Conservation (phyloP, 1,284 basidiomycete species). For the Leccinum fallax region DNA sequence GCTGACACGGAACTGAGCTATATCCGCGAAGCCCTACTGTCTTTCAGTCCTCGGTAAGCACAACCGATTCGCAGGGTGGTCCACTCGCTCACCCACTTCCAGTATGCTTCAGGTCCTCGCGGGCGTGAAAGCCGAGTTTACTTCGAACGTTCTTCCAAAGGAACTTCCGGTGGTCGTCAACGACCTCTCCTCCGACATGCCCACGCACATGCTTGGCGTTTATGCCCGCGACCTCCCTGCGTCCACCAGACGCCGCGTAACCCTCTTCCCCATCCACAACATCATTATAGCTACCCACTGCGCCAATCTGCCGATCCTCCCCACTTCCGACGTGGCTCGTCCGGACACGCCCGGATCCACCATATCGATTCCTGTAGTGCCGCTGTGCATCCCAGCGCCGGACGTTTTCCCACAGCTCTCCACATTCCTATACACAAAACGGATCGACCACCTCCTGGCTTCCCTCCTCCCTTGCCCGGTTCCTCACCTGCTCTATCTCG, state of each 20-base stretch:
- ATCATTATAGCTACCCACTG: constrained; percentile 59
- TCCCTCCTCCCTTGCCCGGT: background rate
- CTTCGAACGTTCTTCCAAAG: constrained; percentile 31
- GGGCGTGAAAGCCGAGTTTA: constrained; percentile 27
- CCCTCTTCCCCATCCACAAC: constrained; percentile 57
- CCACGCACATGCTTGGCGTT: constrained; percentile 59
- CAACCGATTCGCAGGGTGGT: rapidly evolving
- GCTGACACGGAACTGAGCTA: constrained; percentile 25
- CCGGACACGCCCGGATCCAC: constrained; percentile 21
- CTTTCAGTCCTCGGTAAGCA: constrained; percentile 33
- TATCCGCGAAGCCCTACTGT: constrained; percentile 32
- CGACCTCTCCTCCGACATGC: constrained; percentile 41
- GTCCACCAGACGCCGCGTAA: constrained; percentile 38
- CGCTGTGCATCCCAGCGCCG: constrained; percentile 50
- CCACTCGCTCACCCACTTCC: constrained; percentile 17
- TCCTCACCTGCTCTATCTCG: background rate
- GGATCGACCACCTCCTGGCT: background rate
- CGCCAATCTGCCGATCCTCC: constrained; percentile 48
- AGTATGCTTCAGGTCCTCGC: constrained; percentile 37
- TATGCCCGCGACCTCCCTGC: constrained; percentile 36
- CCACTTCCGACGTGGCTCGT: constrained; percentile 25
- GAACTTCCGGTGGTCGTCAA: constrained; percentile 30
- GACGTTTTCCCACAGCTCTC: constrained; percentile 53
- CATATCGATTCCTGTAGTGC: constrained; percentile 47
- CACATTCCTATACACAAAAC: constrained; percentile 48